Evolutionary conservation across 176 grass and related monocot genomes (phyloP).

Genomic region (Juncus inflexus): DNA sequence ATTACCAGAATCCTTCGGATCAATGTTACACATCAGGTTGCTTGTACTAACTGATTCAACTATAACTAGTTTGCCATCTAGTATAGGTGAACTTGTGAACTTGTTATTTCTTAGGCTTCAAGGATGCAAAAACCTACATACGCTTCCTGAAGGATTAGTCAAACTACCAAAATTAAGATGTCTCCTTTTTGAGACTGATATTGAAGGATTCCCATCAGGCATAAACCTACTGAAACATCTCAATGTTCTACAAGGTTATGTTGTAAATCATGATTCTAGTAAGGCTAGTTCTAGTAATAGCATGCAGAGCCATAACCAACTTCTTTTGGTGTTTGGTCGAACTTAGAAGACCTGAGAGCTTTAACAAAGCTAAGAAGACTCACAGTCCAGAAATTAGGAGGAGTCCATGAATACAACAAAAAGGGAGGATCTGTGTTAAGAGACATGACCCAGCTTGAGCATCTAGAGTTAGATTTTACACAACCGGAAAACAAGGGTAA

Average conservation of each 20-base stretch:
- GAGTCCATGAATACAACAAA: not conserved
- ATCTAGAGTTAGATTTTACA: not conserved
- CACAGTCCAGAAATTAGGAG: not conserved
- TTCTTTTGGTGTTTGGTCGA: not conserved
- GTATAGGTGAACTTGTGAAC: slow-evolving; percentile 17
- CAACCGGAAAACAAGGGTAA: not conserved
- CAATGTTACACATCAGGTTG: slow-evolving; percentile 10
- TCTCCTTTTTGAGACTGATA: not conserved
- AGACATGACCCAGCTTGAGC: not conserved
- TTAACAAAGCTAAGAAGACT: slow-evolving; percentile 25
- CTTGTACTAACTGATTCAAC: slow-evolving; percentile 5
- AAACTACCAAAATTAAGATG: slow-evolving; percentile 20
- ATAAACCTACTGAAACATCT: slow-evolving; percentile 23
- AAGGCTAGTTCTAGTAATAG: no score
- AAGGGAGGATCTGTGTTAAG: not conserved
- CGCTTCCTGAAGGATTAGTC: slow-evolving; percentile 21
- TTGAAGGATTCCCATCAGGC: slow-evolving; percentile 32
- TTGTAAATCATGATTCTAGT: not conserved
- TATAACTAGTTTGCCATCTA: slow-evolving; percentile 16
- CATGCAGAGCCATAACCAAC: no score
- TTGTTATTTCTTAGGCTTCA: slow-evolving; percentile 18
- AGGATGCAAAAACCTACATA: not conserved
- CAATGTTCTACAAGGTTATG: slow-evolving; percentile 24
- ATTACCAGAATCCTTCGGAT: slow-evolving; percentile 25
- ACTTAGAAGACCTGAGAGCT: slow-evolving; percentile 25